Conservation (phyloP, 2,329 filamentous ascomycete species). For the Mycosphaerella sp. region DNA sequence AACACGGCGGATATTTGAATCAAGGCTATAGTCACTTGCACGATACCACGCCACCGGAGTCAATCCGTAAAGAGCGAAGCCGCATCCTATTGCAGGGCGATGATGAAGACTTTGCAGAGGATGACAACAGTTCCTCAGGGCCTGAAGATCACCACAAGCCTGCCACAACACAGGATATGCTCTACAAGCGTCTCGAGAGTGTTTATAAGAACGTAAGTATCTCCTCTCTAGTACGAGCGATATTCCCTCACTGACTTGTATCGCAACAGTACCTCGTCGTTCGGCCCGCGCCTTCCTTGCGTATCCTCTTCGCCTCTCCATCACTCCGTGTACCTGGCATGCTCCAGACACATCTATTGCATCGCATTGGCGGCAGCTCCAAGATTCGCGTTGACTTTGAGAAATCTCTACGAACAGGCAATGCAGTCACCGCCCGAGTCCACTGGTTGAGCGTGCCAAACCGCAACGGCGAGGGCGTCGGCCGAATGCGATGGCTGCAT, state of each 20-base stretch:
- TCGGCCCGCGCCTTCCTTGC: slow-evolving; percentile 43
- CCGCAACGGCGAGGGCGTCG: slow-evolving; percentile 42
- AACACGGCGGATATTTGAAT: slow-evolving; percentile 58
- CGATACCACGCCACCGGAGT: slow-evolving; percentile 36
- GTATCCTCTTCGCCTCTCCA: slow-evolving; percentile 46
- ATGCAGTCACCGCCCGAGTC: slow-evolving; percentile 67
- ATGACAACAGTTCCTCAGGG: slow-evolving; percentile 9
- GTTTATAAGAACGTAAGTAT: slow-evolving; percentile 52
- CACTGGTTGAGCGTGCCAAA: slow-evolving; percentile 54
- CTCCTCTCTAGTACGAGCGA: neutral
- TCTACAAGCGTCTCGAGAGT: slow-evolving; percentile 40
- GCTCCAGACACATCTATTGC: slow-evolving; percentile 44
- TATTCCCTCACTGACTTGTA: neutral
- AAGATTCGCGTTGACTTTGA: slow-evolving; percentile 49
- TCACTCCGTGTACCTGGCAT: slow-evolving; percentile 46
- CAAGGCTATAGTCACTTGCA: slow-evolving; percentile 40
- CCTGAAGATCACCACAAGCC: neutral
- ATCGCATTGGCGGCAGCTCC: slow-evolving; percentile 44
- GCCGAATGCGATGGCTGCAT: slow-evolving; percentile 68
- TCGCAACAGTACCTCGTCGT: slow-evolving; percentile 41
- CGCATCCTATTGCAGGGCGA: neutral
- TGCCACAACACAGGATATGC: neutral
- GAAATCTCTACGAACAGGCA: slow-evolving; percentile 57
- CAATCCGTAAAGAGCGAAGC: neutral
- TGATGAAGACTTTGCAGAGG: neutral